phyloP scores from a whole-genome alignment of 1,284 basidiomycete genomes.

The Xerocomus cyaneibrunnescens region DNA sequence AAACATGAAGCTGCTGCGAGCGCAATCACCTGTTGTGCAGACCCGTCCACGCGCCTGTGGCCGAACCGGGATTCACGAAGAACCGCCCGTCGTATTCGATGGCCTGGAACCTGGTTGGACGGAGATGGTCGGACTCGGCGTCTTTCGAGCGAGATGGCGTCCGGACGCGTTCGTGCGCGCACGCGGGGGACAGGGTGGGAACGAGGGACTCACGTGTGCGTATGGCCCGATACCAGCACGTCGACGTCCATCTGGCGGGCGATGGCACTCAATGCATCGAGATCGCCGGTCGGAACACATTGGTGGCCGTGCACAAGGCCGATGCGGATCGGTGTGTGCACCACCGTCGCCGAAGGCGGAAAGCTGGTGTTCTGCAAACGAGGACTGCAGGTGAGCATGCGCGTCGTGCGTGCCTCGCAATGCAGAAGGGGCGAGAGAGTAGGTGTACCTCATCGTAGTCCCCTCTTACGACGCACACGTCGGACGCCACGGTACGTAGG shows the following conservation, averaged over 20 bases:
- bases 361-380: conserved; percentile 59
- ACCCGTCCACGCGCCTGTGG: conserved; percentile 92
- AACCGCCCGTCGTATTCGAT: conserved; percentile 90
- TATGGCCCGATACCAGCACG: conserved; percentile 91
- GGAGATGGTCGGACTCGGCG: not conserved
- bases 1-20: not conserved
- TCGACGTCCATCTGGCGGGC: conserved; percentile 98
- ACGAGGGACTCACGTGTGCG: conserved; percentile 72
- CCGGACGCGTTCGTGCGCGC: not conserved
- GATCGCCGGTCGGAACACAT: conserved; percentile 88
- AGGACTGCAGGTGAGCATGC: conserved; percentile 12
- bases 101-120: conserved; percentile 78
- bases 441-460: conserved; percentile 90
- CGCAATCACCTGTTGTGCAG: conserved; percentile 57
- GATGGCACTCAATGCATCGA: conserved; percentile 83
- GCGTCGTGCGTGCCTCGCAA: not conserved
- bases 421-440: not conserved
- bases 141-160: not conserved
- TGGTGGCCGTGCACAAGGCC: conserved; percentile 96
- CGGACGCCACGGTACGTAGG: conserved; percentile 93
- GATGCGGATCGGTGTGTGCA: conserved; percentile 87
- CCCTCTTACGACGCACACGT: conserved; percentile 90
- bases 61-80: conserved; percentile 96
- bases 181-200: not conserved
- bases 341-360: conserved; percentile 81